Evolutionary conservation across 495 filamentous ascomycete genomes (phyloP).

Genomic region (Penicillium flavigenum): DNA sequence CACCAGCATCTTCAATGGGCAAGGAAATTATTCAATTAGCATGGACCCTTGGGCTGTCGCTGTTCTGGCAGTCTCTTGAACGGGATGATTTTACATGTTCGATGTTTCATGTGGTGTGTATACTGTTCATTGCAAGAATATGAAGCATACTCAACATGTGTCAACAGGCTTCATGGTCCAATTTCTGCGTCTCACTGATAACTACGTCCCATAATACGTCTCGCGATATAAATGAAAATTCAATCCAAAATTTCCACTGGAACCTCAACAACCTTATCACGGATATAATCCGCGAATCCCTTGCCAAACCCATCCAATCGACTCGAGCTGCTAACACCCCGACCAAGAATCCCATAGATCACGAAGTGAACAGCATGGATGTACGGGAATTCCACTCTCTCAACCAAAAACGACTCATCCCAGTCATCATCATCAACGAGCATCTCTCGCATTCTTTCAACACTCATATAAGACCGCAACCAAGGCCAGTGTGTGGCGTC

Average conservation of each 20-base stretch:
- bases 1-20: conserved; percentile 7
- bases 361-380: conserved; percentile 51
- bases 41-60: conserved; percentile 36
- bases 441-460: conserved; percentile 30
- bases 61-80: conserved; percentile 26
- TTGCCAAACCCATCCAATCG: conserved; percentile 52
- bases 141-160: neutral
- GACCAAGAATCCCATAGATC: conserved; percentile 49
- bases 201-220: neutral
- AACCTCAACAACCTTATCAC: conserved; percentile 45
- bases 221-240: neutral
- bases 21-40: conserved; percentile 27
- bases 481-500: conserved; percentile 41
- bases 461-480: conserved; percentile 45
- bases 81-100: too few species aligned
- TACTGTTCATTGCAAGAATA: neutral
- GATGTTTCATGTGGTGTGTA: neutral
- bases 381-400: conserved; percentile 46
- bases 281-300: conserved; percentile 51
- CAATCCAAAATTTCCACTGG: conserved; percentile 28
- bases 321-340: conserved; percentile 49
- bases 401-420: conserved; percentile 37
- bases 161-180: neutral
- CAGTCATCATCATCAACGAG: conserved; percentile 38
- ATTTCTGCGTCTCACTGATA: neutral